These are phyloP conservation scores for Euryodendron excelsum DNA, from an alignment of 148 eudicot species.

Conservation along the genomic window DNA sequence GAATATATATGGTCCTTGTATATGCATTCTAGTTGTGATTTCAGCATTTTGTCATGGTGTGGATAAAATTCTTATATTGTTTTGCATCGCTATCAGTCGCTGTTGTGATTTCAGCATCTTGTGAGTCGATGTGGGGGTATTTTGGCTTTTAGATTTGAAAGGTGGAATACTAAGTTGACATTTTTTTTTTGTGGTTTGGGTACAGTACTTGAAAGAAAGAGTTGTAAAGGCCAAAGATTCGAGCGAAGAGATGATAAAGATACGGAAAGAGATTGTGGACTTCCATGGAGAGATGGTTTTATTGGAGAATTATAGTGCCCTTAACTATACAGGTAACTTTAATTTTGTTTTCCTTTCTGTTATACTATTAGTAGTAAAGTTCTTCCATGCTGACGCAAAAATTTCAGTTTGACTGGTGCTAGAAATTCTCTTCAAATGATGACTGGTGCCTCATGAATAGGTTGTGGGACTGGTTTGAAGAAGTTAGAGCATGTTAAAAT, in stretches of 20 bases:
- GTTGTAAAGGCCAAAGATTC: conserved; percentile 41
- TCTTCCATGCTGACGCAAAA: too few relatives aligned
- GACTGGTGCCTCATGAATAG: neutral
- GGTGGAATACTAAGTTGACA: neutral
- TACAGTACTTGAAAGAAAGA: conserved; percentile 68
- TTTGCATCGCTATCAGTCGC: neutral
- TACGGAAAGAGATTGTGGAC: conserved; percentile 72
- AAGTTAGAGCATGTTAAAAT: neutral
- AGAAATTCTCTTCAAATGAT: neutral
- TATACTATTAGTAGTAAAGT: too few relatives aligned
- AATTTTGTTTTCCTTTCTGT: neutral
- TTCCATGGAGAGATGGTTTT: conserved; percentile 89
- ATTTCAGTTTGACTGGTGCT: neutral
- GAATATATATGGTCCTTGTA: too few relatives aligned
- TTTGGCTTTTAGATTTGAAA: neutral
- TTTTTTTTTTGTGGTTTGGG: neutral
- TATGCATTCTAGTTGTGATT: too few relatives aligned
- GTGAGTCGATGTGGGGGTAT: neutral
- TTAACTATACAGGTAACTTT: conserved; percentile 70
- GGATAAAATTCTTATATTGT: neutral
- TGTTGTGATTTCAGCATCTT: neutral
- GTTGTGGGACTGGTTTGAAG: neutral
- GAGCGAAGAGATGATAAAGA: conserved; percentile 52
- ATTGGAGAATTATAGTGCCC: conserved; percentile 79
- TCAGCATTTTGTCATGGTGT: too few relatives aligned